Percentiles rank a stretch among this genome's conserved stretches.
phyloP scores from a whole-genome alignment of 116 monocot species.

The Iris pallida region DNA sequence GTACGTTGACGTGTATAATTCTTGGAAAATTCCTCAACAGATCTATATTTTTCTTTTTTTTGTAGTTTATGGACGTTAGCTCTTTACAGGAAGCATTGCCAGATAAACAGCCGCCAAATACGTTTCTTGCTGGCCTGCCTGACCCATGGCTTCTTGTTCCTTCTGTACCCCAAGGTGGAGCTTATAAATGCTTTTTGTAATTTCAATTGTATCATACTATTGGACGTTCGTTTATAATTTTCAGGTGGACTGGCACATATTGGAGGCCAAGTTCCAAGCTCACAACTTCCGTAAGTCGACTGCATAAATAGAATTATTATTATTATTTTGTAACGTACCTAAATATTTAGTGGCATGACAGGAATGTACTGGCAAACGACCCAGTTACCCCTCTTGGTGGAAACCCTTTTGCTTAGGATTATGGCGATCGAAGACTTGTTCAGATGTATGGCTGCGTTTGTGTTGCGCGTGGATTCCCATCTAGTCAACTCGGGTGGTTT shows the following conservation, averaged over 20 bases:
- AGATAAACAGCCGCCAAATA: slow-evolving; percentile 9
- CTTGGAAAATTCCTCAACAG: background rate
- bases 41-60: background rate
- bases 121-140: slow-evolving; percentile 12
- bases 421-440: background rate
- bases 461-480: too few relatives aligned
- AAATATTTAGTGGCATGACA: background rate
- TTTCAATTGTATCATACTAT: background rate
- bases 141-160: slow-evolving; percentile 11
- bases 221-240: background rate
- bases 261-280: slow-evolving; percentile 6
- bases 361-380: background rate
- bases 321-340: background rate
- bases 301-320: background rate
- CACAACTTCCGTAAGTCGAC: background rate
- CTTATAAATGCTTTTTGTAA: background rate
- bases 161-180: slow-evolving; percentile 8
- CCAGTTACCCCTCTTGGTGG: slow-evolving; percentile 1
- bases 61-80: slow-evolving; percentile 11
- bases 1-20: background rate
- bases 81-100: slow-evolving; percentile 16
- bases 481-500: too few relatives aligned
- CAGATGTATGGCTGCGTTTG: background rate
- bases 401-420: slow-evolving; percentile 9
- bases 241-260: background rate